Conservation (phyloP, 805 yeast genomes). For the Candida stauntonica region DNA sequence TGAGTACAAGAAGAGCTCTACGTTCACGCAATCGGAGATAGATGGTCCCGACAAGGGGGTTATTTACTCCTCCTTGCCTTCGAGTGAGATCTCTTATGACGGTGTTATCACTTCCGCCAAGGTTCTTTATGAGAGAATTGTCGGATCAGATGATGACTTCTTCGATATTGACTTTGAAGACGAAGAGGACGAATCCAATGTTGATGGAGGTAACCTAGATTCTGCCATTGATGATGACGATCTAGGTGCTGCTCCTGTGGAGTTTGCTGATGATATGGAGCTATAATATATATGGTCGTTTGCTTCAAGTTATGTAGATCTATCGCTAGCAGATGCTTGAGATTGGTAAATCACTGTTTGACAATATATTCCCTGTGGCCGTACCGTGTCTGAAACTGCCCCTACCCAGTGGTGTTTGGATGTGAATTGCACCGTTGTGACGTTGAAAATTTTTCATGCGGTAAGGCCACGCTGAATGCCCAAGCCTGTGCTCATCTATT, state of each 20-base stretch:
- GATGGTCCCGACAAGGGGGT: constrained; percentile 42
- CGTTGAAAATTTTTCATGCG: constrained; percentile 13
- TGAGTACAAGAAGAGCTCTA: constrained; percentile 33
- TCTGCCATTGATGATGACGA: constrained; percentile 23
- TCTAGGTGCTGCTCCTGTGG: constrained; percentile 30
- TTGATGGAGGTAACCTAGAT: constrained; percentile 22
- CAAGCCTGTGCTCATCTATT: not conserved
- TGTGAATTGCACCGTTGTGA: constrained; percentile 12
- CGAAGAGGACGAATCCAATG: constrained; percentile 47
- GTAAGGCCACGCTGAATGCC: not conserved
- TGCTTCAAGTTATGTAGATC: too few species aligned
- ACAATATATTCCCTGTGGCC: too few species aligned
- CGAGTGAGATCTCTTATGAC: constrained; percentile 85
- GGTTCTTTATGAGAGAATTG: constrained; percentile 66
- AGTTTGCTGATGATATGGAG: constrained; percentile 35
- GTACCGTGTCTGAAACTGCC: too few species aligned
- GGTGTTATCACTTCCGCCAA: constrained; percentile 84
- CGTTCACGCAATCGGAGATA: constrained; percentile 26
- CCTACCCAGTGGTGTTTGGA: too few species aligned
- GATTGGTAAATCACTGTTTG: constrained; percentile 9
- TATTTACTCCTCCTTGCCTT: constrained; percentile 61
- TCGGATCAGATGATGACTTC: constrained; percentile 93
- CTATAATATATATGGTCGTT: constrained; percentile 13
- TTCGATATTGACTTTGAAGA: constrained; percentile 96
- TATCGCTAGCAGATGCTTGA: not conserved